phyloP scores from a whole-genome alignment of 108 stramenopile species.

The Discostella stelligeroides region DNA sequence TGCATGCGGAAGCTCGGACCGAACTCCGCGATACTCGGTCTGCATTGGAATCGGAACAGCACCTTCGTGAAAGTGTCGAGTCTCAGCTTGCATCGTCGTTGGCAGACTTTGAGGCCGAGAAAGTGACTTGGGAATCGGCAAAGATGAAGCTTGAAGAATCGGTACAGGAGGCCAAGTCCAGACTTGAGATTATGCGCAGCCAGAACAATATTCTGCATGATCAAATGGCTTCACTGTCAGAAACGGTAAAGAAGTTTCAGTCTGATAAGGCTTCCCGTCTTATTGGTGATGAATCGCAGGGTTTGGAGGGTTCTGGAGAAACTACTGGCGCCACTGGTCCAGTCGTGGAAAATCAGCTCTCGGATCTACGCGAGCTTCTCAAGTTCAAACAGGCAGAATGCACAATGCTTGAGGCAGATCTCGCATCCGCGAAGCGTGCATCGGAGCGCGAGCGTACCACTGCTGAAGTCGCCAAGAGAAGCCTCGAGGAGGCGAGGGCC shows the following conservation, averaged over 20 bases:
- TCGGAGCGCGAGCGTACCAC: conserved; percentile 78
- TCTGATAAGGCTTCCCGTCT: conserved; percentile 34
- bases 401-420: conserved; percentile 70
- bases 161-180: conserved; percentile 57
- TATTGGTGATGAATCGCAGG: conserved; percentile 15
- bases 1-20: conserved; percentile 77
- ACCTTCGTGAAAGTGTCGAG: conserved; percentile 57
- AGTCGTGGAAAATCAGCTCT: conserved; percentile 49
- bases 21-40: conserved; percentile 70
- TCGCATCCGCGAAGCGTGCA: conserved; percentile 73
- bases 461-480: conserved; percentile 68
- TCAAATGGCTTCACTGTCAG: conserved; percentile 72
- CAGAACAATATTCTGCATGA: conserved; percentile 80
- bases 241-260: conserved; percentile 66
- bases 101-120: conserved; percentile 58
- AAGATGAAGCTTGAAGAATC: conserved; percentile 56
- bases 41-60: conserved; percentile 56
- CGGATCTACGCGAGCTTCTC: conserved; percentile 80
- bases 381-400: conserved; percentile 83
- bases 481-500: conserved; percentile 78
- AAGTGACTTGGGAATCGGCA: conserved; percentile 51
- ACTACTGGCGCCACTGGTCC: conserved; percentile 5
- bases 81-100: conserved; percentile 41
- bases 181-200: conserved; percentile 57
- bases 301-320: conserved; percentile 1